Evolutionary conservation across 2,329 filamentous ascomycete genomes (phyloP), one percentile per base, ranked within the genome.

Genomic region (Chaetomium sp.): DNA sequence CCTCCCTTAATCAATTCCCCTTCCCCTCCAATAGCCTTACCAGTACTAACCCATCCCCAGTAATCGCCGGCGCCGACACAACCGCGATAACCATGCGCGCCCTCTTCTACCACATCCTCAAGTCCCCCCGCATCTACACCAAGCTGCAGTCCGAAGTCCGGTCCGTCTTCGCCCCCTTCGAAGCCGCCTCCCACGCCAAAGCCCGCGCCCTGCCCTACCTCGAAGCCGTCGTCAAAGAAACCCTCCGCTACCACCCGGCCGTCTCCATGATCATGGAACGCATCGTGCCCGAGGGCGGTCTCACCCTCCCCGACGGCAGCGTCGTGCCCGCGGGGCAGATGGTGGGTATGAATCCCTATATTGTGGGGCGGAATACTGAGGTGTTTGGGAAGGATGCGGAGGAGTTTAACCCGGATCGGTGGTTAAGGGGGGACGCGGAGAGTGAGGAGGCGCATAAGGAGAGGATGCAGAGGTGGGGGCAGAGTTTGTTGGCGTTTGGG

Each of bases 101-200:
- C 1, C 74, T 86, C 2, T 81, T 88, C 65, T 87, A 87, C 68
- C 79, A 81, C 67, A 67, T 86, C 4, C 71, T 86, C 46, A 80
- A 79, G 65, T 74, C 84, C 59, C 79, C 79, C 0, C 53, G 61
- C 0, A 71, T 72, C 40, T 76, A 79, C 63, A 48, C 67, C 5
- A 79, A 74, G 52, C 66, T 84, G 14, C 76, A 79, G 66, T 59
- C 70, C 5, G 83, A 87, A 62, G 67, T 86, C 2, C 79, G 84
- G 60, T 68, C 69, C 0, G 77, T 76, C 37, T 53, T 61, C 32
- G 57, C 57, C 2, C 60, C 57, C 32, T 62, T 57, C 34, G 49
- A 61, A 27, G 57, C 65, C 3, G 62, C 64, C 1, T 57, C 12
- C 61, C 63, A 53, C 61, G 57, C 11, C 59, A 54, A 49, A 4